Conservation (phyloP, 1,139 yeast species). For the Blastobotrys raffinosifermentans region DNA sequence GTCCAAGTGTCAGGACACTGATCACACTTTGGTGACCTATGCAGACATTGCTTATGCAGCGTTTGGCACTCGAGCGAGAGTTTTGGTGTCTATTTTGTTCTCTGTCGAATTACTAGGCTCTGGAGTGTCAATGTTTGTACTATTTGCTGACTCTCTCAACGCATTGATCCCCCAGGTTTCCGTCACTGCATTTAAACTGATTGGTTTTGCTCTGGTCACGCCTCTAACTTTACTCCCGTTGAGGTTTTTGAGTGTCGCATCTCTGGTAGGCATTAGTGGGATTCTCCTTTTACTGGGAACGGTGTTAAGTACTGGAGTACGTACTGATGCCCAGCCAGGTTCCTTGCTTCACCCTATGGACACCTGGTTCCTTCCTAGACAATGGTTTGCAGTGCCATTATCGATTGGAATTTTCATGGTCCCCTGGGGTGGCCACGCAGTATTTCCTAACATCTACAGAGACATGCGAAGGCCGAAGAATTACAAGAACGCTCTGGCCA, state of each 20-base stretch:
- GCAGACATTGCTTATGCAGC: conserved; percentile 83
- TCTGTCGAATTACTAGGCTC: conserved; percentile 76
- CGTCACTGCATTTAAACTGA: conserved; percentile 48
- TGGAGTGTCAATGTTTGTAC: conserved; percentile 64
- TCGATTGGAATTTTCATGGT: conserved; percentile 76
- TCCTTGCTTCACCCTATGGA: conserved; percentile 53
- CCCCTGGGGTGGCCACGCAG: conserved; percentile 90
- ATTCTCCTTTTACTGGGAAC: conserved; percentile 58
- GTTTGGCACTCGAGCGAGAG: conserved; percentile 54
- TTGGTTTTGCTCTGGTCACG: conserved; percentile 55
- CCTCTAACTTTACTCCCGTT: conserved; percentile 65
- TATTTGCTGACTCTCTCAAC: conserved; percentile 79
- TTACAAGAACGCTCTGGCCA: conserved; percentile 45
- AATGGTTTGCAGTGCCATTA: conserved; percentile 45
- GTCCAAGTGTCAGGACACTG: conserved; percentile 65
- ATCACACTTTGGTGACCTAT: conserved; percentile 73
- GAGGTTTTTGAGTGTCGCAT: conserved; percentile 61
- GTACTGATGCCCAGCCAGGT: conserved; percentile 54
- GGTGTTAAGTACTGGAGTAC: conserved; percentile 58
- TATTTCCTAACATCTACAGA: conserved; percentile 70
- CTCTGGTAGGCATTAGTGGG: conserved; percentile 68
- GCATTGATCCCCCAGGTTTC: conserved; percentile 55
- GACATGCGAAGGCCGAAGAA: conserved; percentile 76
- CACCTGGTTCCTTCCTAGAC: conserved; percentile 44
- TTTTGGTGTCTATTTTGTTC: conserved; percentile 64